Evolutionary conservation across 352 stramenopile species (phyloP), one percentile per base, ranked within the genome.

Genomic region (Bremia lactucae): DNA sequence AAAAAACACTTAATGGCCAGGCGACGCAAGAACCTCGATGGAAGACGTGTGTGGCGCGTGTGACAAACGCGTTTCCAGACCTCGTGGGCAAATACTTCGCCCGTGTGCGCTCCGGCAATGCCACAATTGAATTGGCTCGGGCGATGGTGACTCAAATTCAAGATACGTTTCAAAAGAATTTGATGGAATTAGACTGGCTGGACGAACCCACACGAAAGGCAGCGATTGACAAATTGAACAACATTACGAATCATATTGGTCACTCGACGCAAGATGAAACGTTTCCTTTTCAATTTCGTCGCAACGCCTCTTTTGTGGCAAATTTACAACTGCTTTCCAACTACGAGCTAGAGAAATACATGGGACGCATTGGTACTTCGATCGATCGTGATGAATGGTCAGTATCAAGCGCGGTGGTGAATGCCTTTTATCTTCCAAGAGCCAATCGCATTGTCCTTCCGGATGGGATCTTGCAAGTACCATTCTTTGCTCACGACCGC

Each of bases 371-470:
- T 11, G 76, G 61, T 2, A 41, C 31, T 0, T 36, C 45, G 0
- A 80, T 89, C 8, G 59, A 90, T 24, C 69, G 72, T 3, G 65
- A 61, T 40, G 66, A 87, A 40, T 95, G 81, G 87, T 71, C 70
- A 53, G 97, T 98, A 87, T 86, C 82, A 0, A 84, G 90, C 16
- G 85, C 94, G 43, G 91, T 76, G 0, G 84, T 97, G 23, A 97
- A 98, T 63, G 92, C 86, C 14, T 93, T 86, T 54, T 87, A 93
- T 54, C 66, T 68, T 38, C 52, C 63, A 7, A 60, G 59, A 10
- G 61, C 53, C 5, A 92, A 92, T 54, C 87, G 97, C 54, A 97
- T 98, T 47, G 89, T 97, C 6, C 97, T 98, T 54, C 94, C 94
- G 2, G 94, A 91, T 4, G 94, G 88, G 1, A 98, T 97, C 44